Evolutionary conservation across 257 asterid species (phyloP), one percentile per base, ranked within the genome.

Genomic region (Solanum okadae): DNA sequence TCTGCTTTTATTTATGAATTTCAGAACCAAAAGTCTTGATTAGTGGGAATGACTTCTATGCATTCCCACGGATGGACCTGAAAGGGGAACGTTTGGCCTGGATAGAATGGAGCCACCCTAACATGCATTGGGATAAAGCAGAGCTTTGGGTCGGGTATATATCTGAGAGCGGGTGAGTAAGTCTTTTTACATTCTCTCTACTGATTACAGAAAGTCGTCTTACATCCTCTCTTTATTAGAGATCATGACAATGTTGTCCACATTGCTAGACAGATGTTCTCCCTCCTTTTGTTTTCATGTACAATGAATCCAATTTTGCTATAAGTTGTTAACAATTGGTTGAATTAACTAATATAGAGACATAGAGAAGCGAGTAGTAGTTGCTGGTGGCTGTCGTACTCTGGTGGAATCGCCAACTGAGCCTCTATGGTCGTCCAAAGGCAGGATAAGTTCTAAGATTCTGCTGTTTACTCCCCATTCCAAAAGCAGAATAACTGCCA

Each of bases 381-480:
- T 81, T 81, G 86, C 86, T 81, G 86, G 86, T 46, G 86, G 67
- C 40, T 46, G 42, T 46, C 70, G 4, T 81, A 4, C 86, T 81
- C 18, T 29, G 29, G 86, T 81, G 42, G 86, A 81, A 49, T 81
- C 86, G 10, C 86, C 86, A 46, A 46, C 86, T 81, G 86, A 81
- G 68, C 86, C 86, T 81, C 86, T 81, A 31, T 81, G 86, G 86
- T 81, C 86, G 2, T 81, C 86, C 67, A 81, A 81, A 81, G 86
- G 86, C 68, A 81, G 86, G 86, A 81, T 46, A 46, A 81, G 70
- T 46, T 29, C 4, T 46, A 29, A 46, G 6, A 81, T 46, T 81
- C 86, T 81, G 68, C 86, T 81, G 68, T 46, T 81, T 44, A 78
- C 68, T 46, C 27, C 42, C 3, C 86, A 81, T 81, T 49, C 86